Conservation (phyloP, 148 eudicot genomes). For the Suaeda aralocaspica region DNA sequence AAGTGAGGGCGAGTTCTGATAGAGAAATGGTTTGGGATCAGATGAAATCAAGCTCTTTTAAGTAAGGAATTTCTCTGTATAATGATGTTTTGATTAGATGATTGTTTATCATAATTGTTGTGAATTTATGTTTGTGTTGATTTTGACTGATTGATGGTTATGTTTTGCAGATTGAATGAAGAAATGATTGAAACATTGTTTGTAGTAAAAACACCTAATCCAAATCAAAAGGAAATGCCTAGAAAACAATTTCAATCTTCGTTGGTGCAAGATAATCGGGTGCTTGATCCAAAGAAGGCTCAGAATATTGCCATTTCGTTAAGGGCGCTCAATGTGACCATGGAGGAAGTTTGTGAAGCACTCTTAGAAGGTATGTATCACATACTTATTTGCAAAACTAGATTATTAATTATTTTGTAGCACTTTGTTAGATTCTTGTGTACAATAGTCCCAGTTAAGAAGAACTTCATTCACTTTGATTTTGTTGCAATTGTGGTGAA, state of each 20-base stretch:
- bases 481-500: neutral
- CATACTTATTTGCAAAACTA: neutral
- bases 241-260: constrained; percentile 43
- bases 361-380: constrained; percentile 68
- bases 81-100: neutral
- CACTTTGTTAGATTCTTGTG: neutral
- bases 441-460: neutral
- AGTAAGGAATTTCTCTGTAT: constrained; percentile 34
- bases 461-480: neutral
- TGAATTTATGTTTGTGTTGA: neutral
- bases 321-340: constrained; percentile 81
- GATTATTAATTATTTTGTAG: neutral
- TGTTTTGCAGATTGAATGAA: constrained; percentile 68
- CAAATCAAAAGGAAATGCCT: constrained; percentile 46
- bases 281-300: constrained; percentile 94
- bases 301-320: constrained; percentile 89
- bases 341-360: constrained; percentile 94
- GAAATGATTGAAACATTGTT: constrained; percentile 96
- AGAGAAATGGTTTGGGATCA: constrained; percentile 99
- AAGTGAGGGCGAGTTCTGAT: constrained; percentile 94
- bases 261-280: constrained; percentile 59
- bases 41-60: constrained; percentile 86
- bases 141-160: neutral
- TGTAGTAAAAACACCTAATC: constrained; percentile 55
- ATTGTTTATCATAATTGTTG: neutral